Evolutionary conservation across 2,329 filamentous ascomycete genomes (phyloP).

Genomic region (Xylariaceae sp.): DNA sequence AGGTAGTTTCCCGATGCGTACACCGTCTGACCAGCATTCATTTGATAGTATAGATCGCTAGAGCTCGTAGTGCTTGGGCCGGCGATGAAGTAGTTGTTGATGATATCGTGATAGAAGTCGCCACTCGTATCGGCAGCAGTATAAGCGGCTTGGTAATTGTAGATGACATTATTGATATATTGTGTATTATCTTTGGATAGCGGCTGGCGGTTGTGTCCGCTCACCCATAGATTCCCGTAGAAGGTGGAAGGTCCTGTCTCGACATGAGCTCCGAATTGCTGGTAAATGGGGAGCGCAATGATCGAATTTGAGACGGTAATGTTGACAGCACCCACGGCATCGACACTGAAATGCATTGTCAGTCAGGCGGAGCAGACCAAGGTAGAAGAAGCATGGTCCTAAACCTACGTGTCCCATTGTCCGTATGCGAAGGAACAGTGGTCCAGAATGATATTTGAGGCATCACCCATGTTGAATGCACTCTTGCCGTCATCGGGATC

Average conservation of each 20-base stretch:
- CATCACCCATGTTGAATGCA: slow-evolving; percentile 1
- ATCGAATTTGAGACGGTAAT: not conserved
- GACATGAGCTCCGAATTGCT: slow-evolving; percentile 1
- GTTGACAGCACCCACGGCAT: not conserved
- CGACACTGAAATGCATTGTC: too few species aligned
- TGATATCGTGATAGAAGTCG: not conserved
- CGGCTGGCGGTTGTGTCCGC: slow-evolving; percentile 1
- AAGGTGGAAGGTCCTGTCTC: not conserved
- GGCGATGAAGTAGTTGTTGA: slow-evolving; percentile 1
- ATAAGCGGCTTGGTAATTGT: slow-evolving; percentile 1
- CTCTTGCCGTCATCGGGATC: not conserved
- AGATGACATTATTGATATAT: slow-evolving; percentile 1
- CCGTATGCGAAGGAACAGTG: slow-evolving; percentile 2
- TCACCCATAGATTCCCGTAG: slow-evolving; percentile 1
- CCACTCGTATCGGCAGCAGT: not conserved
- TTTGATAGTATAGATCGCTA: not conserved
- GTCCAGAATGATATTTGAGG: slow-evolving; percentile 1
- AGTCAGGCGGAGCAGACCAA: too few species aligned
- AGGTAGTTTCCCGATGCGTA: not conserved
- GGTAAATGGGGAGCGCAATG: not conserved
- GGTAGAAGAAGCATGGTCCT: too few species aligned
- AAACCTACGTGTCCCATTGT: slow-evolving; percentile 2
- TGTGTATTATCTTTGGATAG: not conserved
- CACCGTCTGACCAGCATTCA: not conserved
- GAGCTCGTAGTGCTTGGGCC: slow-evolving; percentile 1